Evolutionary conservation across 2,329 filamentous ascomycete genomes (phyloP), one percentile per base, ranked within the genome.

Genomic region (Microcera coccophila): DNA sequence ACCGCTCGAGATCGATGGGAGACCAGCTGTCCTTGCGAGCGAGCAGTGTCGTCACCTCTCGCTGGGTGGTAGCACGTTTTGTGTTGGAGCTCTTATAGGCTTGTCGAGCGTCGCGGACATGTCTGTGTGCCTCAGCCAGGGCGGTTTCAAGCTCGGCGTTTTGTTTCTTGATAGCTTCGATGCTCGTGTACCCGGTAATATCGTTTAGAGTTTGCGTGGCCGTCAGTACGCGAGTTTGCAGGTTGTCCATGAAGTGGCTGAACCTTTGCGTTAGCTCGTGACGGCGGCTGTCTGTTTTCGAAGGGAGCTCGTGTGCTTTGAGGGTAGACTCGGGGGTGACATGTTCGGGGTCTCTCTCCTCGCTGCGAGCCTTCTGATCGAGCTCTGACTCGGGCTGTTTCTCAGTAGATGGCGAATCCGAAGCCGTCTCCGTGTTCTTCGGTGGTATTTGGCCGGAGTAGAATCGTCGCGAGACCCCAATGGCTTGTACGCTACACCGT

Each of bases 11-110:
- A 68, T 98, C 93, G 2, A 73, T 64, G 0, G 90, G 83, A 1
- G 83, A 82, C 93, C 93, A 98, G 15, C 84, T 85, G 66, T 95
- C 89, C 68, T 98, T 97, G 44, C 93, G 82, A 48, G 95, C 91
- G 7, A 98, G 79, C 18, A 98, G 78, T 17, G 90, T 88, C 36
- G 95, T 96, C 29, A 97, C 90, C 72, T 98, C 93, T 54, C 93
- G 88, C 69, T 97, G 91, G 1, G 90, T 95, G 14, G 84, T 72
- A n/a, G 88, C 85, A 53, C 94, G 87, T 54, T 85, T 82, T 42
- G 84, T 77, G 52, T 93, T 90, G 22, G 90, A 88, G n/a, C 81
- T 75, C 57, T 91, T 86, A 72, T 97, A 95, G 37, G 76, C 75
- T 38, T 78, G 73, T 49, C 93, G 89, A 15, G 88, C 81, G 24